Evolutionary conservation across 257 asterid species (phyloP).

Genomic region (Ballota nigra): DNA sequence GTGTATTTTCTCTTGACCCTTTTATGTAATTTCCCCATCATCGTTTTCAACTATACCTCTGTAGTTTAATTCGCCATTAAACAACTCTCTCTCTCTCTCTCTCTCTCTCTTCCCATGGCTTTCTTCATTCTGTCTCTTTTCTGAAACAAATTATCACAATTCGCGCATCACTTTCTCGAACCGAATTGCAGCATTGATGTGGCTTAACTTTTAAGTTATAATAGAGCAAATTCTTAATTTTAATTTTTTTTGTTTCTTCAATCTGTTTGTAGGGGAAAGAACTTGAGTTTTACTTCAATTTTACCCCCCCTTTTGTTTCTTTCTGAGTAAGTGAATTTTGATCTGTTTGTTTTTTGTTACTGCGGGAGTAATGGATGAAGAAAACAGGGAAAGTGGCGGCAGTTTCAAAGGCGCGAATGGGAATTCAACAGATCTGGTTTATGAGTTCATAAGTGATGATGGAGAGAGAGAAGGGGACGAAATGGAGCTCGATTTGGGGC

Average conservation of each 20-base stretch:
- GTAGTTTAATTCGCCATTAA: neutral
- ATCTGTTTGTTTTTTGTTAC: neutral
- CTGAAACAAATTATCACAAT: neutral
- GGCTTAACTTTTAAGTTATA: neutral
- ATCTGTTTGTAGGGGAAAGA: neutral
- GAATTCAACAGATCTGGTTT: constrained; percentile 31
- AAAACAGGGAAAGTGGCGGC: neutral
- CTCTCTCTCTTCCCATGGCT: neutral
- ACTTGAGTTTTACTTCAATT: neutral
- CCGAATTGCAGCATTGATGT: neutral
- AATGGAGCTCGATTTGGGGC: constrained; percentile 57
- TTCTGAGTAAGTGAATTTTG: neutral
- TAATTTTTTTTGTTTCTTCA: neutral
- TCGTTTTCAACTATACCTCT: neutral
- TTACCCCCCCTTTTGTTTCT: neutral
- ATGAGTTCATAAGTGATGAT: neutral
- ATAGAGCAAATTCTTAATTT: neutral
- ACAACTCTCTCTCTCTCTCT: neutral
- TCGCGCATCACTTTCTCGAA: neutral
- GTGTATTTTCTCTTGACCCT: constrained; percentile 32
- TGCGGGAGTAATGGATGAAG: constrained; percentile 29
- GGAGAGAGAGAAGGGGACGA: constrained; percentile 13
- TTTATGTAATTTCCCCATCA: constrained; percentile 27
- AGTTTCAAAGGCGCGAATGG: constrained; percentile 17
- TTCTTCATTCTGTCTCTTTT: neutral